Percentiles rank a stretch among this genome's conserved stretches.
These are phyloP conservation scores for Xylaria curta DNA, from an alignment of 495 filamentous ascomycete species.

Conservation along the genomic window DNA sequence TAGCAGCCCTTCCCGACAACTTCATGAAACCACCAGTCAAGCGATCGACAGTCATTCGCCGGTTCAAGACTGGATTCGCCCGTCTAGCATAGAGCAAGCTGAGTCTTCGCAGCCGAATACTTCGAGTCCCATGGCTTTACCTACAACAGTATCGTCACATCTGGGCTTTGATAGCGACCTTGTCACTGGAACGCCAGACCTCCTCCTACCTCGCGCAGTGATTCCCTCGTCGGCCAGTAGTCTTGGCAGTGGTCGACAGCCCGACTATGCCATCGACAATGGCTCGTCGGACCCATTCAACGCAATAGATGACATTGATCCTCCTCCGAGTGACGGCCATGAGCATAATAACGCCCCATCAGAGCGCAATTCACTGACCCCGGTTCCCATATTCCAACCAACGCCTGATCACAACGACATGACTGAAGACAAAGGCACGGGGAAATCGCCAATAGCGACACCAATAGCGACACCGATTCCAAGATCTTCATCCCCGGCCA, in stretches of 20 bases:
- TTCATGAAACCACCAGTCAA: constrained; percentile 37
- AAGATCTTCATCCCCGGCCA: constrained; percentile 44
- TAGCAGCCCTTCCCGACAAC: constrained; percentile 41
- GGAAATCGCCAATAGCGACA: not conserved
- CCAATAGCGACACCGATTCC: not conserved
- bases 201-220: constrained; percentile 21
- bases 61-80: not conserved
- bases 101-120: constrained; percentile 21
- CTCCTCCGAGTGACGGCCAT: not conserved
- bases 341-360: not conserved
- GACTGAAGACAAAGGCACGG: not conserved
- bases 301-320: constrained; percentile 29
- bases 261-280: constrained; percentile 34
- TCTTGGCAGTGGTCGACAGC: constrained; percentile 47
- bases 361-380: constrained; percentile 6
- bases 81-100: not conserved
- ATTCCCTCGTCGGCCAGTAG: constrained; percentile 44
- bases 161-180: constrained; percentile 31
- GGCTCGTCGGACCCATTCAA: constrained; percentile 32
- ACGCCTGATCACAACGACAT: not conserved
- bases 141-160: constrained; percentile 27
- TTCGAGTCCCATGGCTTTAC: constrained; percentile 21
- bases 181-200: constrained; percentile 33
- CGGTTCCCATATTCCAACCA: not conserved
- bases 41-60: constrained; percentile 18